A percentile compares a stretch with the other conserved stretches of the same genome.
These are phyloP conservation scores for Sporothrix luriei DNA, from an alignment of 2,329 filamentous ascomycete species.

Conservation along the genomic window DNA sequence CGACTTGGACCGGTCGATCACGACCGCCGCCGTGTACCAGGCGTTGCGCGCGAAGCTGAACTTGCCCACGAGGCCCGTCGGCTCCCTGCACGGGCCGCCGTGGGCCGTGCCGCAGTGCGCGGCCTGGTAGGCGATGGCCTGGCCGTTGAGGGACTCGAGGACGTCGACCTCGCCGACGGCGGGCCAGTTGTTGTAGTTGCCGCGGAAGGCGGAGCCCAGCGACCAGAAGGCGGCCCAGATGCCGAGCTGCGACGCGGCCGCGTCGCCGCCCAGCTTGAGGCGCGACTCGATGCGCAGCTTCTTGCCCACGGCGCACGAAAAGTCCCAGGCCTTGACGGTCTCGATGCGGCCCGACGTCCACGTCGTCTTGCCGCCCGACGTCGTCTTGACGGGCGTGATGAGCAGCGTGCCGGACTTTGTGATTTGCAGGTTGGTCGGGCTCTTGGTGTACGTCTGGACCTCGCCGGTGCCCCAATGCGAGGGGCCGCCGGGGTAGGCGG, in stretches of 20 bases:
- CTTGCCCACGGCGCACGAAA: conserved; percentile 42
- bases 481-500: conserved; percentile 51
- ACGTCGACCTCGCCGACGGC: conserved; percentile 51
- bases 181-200: conserved; percentile 49
- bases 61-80: conserved; percentile 42
- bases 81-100: conserved; percentile 50
- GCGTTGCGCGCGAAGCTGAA: conserved; percentile 38
- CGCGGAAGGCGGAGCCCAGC: conserved; percentile 47
- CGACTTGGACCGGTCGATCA: conserved; percentile 51
- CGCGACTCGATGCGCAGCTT: conserved; percentile 47
- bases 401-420: conserved; percentile 44
- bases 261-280: conserved; percentile 44
- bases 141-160: conserved; percentile 49
- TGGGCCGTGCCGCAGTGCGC: conserved; percentile 48
- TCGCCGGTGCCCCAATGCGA: conserved; percentile 55
- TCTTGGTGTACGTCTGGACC: conserved; percentile 50
- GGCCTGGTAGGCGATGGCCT: conserved; percentile 44
- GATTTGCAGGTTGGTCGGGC: conserved; percentile 47
- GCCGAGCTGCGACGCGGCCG: conserved; percentile 42
- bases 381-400: conserved; percentile 42
- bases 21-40: conserved; percentile 54
- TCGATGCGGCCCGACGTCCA: conserved; percentile 54
- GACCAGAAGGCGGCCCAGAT: conserved; percentile 55
- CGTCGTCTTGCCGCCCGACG: conserved; percentile 32
- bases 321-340: conserved; percentile 43